A percentile compares a stretch with the other conserved stretches of the same genome.
Conservation (phyloP, 1,284 basidiomycete species). For the Sporisorium scitamineum region DNA sequence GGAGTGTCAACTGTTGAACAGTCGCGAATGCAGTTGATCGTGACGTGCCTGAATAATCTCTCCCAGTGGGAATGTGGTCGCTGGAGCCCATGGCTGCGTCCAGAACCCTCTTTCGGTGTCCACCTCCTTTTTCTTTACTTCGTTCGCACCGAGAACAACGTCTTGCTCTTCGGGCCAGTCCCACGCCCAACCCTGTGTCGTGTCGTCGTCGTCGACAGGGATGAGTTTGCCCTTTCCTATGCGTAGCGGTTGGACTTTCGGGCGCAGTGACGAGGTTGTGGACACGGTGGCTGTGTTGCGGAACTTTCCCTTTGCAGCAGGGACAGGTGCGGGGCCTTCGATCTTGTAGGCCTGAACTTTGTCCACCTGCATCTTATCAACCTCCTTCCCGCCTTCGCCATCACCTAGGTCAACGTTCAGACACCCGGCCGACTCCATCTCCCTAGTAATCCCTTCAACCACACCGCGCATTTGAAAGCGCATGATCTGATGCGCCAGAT, state of each 20-base stretch:
- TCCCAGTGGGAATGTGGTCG: slow-evolving; percentile 95
- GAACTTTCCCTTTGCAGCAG: not conserved
- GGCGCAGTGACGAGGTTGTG: not conserved
- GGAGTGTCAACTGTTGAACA: slow-evolving; percentile 79
- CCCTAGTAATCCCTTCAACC: slow-evolving; percentile 20
- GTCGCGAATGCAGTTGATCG: slow-evolving; percentile 92
- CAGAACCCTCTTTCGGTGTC: slow-evolving; percentile 47
- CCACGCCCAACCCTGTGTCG: slow-evolving; percentile 58
- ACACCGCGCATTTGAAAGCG: slow-evolving; percentile 75
- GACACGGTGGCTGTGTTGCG: slow-evolving; percentile 14
- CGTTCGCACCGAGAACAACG: not conserved
- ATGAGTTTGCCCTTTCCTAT: slow-evolving; percentile 21
- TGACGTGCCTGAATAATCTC: slow-evolving; percentile 90
- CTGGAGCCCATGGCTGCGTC: slow-evolving; percentile 72
- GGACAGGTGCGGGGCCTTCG: not conserved
- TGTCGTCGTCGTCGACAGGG: slow-evolving; percentile 44
- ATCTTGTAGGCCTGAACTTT: slow-evolving; percentile 9
- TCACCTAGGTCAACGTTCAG: not conserved
- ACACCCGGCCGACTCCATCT: slow-evolving; percentile 23
- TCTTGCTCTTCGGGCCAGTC: slow-evolving; percentile 67
- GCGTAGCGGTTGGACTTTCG: slow-evolving; percentile 17
- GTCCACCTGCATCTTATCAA: slow-evolving; percentile 8
- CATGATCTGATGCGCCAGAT: slow-evolving; percentile 88
- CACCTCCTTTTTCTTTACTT: too few species aligned
- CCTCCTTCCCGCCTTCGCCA: not conserved